Percentiles rank a stretch among this genome's conserved stretches.
phyloP scores from a whole-genome alignment of 2,329 filamentous ascomycete genomes.

The Trichoderma sp. region DNA sequence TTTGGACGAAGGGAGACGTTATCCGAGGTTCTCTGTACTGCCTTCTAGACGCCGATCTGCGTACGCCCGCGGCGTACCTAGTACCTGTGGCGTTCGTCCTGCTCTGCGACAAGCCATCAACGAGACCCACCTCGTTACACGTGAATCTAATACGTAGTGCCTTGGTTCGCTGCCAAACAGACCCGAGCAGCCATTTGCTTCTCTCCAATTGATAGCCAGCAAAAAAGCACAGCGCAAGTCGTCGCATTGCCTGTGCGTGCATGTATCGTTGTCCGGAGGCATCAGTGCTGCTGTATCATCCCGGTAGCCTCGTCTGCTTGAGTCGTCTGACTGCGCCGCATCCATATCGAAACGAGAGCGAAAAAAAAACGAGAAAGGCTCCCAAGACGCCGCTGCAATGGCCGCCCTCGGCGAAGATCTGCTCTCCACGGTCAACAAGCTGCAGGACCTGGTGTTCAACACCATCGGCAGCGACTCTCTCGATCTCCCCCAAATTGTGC shows the following conservation, averaged over 20 bases:
- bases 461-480: conserved; percentile 98
- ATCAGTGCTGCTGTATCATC: conserved; percentile 1
- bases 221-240: conserved; percentile 24
- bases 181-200: conserved; percentile 19
- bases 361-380: conserved; percentile 10
- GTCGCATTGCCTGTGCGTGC: conserved; percentile 21
- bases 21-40: conserved; percentile 7
- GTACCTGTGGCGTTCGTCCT: conserved; percentile 10
- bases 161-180: conserved; percentile 16
- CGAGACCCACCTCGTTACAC: conserved; percentile 18
- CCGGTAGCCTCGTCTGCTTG: background rate
- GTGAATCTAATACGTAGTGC: conserved; percentile 23
- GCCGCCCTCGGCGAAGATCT: conserved; percentile 94
- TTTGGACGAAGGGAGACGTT: conserved; percentile 3
- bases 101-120: background rate
- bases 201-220: conserved; percentile 17
- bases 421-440: conserved; percentile 93
- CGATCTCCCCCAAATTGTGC: conserved; percentile 95
- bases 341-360: background rate
- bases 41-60: background rate
- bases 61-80: background rate
- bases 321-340: background rate
- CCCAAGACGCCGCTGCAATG: conserved; percentile 57
- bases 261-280: conserved; percentile 8
- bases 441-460: conserved; percentile 98